These are phyloP conservation scores for Acer saccharum DNA, from an alignment of 345 rosid genomes.

Conservation along the genomic window DNA sequence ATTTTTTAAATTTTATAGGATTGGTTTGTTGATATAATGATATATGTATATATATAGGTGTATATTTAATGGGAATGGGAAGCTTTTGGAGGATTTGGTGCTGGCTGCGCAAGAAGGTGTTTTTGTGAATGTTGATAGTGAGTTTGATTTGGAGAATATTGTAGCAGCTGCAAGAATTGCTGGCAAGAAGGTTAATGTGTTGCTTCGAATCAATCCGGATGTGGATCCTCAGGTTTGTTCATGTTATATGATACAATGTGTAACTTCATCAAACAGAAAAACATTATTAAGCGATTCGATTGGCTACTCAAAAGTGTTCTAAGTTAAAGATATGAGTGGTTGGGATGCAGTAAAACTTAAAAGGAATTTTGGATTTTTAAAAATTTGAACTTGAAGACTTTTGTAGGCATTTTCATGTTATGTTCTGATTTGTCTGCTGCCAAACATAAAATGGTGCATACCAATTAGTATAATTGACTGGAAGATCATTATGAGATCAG, in stretches of 20 bases:
- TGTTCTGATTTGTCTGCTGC: not conserved
- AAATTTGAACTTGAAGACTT: not conserved
- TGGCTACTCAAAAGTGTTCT: not conserved
- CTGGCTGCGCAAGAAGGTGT: slow-evolving; percentile 93
- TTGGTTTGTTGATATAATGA: not conserved
- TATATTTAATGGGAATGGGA: slow-evolving; percentile 94
- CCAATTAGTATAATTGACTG: too few relatives aligned
- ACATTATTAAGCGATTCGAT: not conserved
- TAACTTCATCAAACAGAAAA: not conserved
- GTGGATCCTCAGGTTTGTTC: slow-evolving; percentile 92
- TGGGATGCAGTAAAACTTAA: not conserved
- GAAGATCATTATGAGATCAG: too few relatives aligned
- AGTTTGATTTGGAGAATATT: slow-evolving; percentile 89
- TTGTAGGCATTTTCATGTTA: not conserved
- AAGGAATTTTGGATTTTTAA: not conserved
- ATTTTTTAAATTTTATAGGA: not conserved
- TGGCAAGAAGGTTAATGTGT: slow-evolving; percentile 85
- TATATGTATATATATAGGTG: slow-evolving; percentile 64
- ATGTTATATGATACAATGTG: not conserved
- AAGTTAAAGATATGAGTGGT: not conserved
- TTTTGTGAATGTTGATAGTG: slow-evolving; percentile 95
- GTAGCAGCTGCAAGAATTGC: slow-evolving; percentile 82
- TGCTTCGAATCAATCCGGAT: slow-evolving; percentile 97
- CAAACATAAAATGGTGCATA: not conserved
- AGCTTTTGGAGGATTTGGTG: slow-evolving; percentile 88